Evolutionary conservation across 1,139 yeast genomes (phyloP).

Genomic region (Kodamaea ohmeri): DNA sequence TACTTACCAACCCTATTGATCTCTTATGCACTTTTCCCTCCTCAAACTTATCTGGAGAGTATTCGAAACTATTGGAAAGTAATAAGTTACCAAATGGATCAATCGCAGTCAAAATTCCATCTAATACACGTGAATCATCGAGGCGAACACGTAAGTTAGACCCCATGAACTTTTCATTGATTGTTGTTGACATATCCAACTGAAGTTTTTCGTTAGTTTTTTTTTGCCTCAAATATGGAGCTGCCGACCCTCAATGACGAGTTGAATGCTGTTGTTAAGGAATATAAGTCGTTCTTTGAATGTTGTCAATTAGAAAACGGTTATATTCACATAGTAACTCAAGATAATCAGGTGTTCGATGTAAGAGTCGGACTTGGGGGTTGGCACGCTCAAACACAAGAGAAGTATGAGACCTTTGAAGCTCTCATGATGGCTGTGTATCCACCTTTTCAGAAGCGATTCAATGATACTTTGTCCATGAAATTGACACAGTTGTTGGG

Average conservation of each 20-base stretch:
- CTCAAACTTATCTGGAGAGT: constrained; percentile 28
- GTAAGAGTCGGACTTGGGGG: constrained; percentile 34
- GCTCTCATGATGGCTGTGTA: constrained; percentile 19
- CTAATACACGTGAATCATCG: constrained; percentile 32
- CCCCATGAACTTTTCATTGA: constrained; percentile 35
- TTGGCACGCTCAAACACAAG: constrained; percentile 24
- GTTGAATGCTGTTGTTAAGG: constrained; percentile 23
- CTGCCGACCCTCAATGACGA: constrained; percentile 18
- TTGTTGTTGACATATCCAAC: not conserved
- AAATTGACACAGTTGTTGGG: constrained; percentile 9
- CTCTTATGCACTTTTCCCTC: constrained; percentile 25
- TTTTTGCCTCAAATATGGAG: constrained; percentile 3
- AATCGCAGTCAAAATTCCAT: constrained; percentile 41
- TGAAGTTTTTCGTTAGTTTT: not conserved
- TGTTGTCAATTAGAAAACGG: constrained; percentile 17
- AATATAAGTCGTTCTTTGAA: constrained; percentile 30
- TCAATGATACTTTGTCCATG: constrained; percentile 11
- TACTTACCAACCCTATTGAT: constrained; percentile 47
- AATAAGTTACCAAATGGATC: constrained; percentile 49
- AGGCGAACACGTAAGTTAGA: constrained; percentile 28
- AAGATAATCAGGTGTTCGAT: constrained; percentile 21
- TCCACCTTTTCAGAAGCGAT: constrained; percentile 12
- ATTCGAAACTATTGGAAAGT: constrained; percentile 36
- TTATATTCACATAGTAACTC: constrained; percentile 19
- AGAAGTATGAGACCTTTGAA: constrained; percentile 22